These are phyloP conservation scores for Triticum urartu DNA, from an alignment of 176 grass and related monocot species.

Conservation along the genomic window DNA sequence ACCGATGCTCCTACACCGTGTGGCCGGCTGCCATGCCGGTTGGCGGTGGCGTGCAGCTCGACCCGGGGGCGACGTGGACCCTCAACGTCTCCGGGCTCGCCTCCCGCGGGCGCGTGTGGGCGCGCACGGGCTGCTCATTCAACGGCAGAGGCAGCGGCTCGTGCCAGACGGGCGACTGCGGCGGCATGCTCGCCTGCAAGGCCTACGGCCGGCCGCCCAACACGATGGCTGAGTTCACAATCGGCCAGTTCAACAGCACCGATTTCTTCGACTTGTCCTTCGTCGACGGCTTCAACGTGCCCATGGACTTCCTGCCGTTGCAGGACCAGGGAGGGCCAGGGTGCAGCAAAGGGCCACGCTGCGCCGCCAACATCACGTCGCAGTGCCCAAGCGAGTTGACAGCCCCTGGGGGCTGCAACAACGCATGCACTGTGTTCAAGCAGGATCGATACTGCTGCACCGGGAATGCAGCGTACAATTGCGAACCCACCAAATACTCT, in stretches of 20 bases:
- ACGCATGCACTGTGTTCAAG: conserved; percentile 25
- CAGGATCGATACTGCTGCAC: conserved; percentile 8
- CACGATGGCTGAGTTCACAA: conserved; percentile 19
- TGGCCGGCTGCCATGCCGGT: conserved; percentile 28
- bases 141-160: neutral
- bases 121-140: conserved; percentile 23
- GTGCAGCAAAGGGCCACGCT: conserved; percentile 23
- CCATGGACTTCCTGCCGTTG: conserved; percentile 41
- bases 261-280: conserved; percentile 46
- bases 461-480: neutral
- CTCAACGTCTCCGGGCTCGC: neutral
- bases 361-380: neutral
- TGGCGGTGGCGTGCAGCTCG: neutral
- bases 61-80: neutral
- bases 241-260: neutral
- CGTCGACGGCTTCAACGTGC: conserved; percentile 49
- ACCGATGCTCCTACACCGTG: conserved; percentile 37
- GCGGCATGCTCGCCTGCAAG: conserved; percentile 17
- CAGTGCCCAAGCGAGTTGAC: conserved; percentile 34
- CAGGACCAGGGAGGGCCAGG: neutral
- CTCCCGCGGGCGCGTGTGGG: neutral
- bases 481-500: neutral
- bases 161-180: conserved; percentile 51
- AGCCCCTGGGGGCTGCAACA: conserved; percentile 33
- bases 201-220: neutral